Conservation (phyloP, 2,329 filamentous ascomycete species). For the Talaromyces rugulosus region DNA sequence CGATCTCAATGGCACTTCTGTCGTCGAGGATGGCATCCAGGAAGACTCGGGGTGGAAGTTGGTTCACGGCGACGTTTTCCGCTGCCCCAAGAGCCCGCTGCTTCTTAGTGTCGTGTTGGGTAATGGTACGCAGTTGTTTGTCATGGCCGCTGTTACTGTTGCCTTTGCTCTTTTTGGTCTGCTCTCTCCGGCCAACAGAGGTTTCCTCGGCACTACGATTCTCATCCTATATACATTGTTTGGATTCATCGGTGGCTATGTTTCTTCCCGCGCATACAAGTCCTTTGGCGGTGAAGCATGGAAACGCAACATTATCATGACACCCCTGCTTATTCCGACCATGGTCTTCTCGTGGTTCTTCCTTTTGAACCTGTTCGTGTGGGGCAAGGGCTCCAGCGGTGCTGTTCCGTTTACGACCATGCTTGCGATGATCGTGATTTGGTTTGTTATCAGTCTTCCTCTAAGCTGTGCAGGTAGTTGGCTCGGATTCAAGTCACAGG, state of each 20-base stretch:
- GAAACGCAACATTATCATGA: conserved; percentile 89
- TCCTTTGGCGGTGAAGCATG: conserved; percentile 86
- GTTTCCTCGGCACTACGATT: conserved; percentile 88
- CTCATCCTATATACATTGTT: conserved; percentile 90
- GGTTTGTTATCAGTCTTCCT: conserved; percentile 95
- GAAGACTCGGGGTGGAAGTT: conserved; percentile 99
- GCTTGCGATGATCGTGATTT: conserved; percentile 87
- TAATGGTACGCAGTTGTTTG: conserved; percentile 92
- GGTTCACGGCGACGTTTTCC: conserved; percentile 96
- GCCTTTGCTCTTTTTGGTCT: conserved; percentile 89
- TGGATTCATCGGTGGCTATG: conserved; percentile 87
- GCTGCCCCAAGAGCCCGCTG: conserved; percentile 75
- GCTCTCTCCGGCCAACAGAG: conserved; percentile 90
- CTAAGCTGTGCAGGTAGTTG: conserved; percentile 86
- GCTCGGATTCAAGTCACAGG: conserved; percentile 76
- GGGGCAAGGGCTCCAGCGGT: conserved; percentile 86
- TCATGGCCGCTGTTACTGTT: conserved; percentile 95
- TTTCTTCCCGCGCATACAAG: conserved; percentile 89
- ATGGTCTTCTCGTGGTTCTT: conserved; percentile 88
- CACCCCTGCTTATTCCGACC: conserved; percentile 77
- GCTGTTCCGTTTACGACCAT: conserved; percentile 96
- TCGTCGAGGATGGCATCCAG: conserved; percentile 84
- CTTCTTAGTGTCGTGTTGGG: conserved; percentile 83
- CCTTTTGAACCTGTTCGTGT: conserved; percentile 91
- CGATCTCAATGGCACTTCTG: conserved; percentile 75